Base-by-base conservation (phyloP, 176 grass and related monocot species). In the Raddia guianensis region DNA sequence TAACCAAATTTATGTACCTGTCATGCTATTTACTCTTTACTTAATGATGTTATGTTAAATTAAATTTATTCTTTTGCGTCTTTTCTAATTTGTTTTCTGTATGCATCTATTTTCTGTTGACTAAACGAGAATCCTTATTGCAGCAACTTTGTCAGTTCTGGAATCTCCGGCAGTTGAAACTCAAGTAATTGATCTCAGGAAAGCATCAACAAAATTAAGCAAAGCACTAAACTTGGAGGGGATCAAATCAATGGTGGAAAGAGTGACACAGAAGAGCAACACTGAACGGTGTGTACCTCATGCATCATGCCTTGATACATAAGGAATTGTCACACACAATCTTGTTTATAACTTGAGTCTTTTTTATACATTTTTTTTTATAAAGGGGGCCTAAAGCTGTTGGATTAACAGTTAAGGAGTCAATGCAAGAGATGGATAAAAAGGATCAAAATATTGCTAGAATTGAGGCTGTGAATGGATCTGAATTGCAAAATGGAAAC, bases 181-280 rank as follows among this genome's bases (percentile, higher is more conserved):
- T 81, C 76, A 84, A 80, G 61, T 85, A 80, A 90, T 70, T 21
- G 78, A 90, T 73, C 60, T 86, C 21, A 86, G 52, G 46, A 90
- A 90, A 78, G 92, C 82, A 70, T 91, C 84, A 61, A 51, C 76
- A 1, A 86, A 90, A 75, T 84, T 95, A 63, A 79, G 80, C 49
- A 99, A 93, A 81, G 64, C 76, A 82, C 18, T 91, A 46, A 95
- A 86, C 67, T 77, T 91, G 35, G 79, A 90, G 63, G 92, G 87
- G 45, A 91, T 99, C 71, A 88, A 58, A 46, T 91, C 75, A 64
- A 86, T 95, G 51, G 63, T 91, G 73, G 92, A 91, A 78, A 91
- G 77, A 49, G 73, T 71, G 53, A 67, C 71, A 73, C 68, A 91
- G 73, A 93, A 89, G 63, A 90, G 77, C 45, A 84, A 27, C 79